These are phyloP conservation scores for Daedalea quercina DNA, from an alignment of 768 basidiomycete genomes.

Conservation along the genomic window DNA sequence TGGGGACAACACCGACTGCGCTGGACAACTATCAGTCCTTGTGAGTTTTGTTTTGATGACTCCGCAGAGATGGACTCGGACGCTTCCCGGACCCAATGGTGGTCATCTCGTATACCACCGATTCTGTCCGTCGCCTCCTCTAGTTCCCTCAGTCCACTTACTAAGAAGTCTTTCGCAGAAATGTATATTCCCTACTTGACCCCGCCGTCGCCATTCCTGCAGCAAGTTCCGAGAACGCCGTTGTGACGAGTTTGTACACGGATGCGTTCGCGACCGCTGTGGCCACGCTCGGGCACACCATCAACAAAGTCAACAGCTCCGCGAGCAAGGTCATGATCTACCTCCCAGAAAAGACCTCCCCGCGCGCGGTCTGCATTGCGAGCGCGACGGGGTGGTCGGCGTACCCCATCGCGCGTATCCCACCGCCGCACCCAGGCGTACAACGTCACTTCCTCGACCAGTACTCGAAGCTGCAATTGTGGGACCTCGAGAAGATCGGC, in stretches of 20 bases:
- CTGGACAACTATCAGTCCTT: slow-evolving; percentile 13
- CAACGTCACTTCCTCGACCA: slow-evolving; percentile 31
- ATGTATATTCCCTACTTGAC: neutral
- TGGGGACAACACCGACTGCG: slow-evolving; percentile 3
- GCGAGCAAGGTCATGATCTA: slow-evolving; percentile 27
- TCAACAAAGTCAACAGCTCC: slow-evolving; percentile 20
- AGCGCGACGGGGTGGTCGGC: slow-evolving; percentile 25
- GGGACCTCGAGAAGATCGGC: slow-evolving; percentile 28
- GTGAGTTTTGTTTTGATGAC: slow-evolving; percentile 4
- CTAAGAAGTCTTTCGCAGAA: neutral
- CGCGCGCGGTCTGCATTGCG: slow-evolving; percentile 24
- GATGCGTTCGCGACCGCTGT: slow-evolving; percentile 25
- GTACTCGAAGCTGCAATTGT: slow-evolving; percentile 38
- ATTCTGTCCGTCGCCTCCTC: neutral
- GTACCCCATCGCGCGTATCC: slow-evolving; percentile 23
- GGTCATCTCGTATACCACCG: neutral
- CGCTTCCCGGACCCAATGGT: too few relatives aligned
- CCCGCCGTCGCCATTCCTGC: neutral
- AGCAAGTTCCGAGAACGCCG: slow-evolving; percentile 14
- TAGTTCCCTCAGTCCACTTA: neutral
- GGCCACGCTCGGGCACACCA: slow-evolving; percentile 26
- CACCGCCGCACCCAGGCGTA: slow-evolving; percentile 25
- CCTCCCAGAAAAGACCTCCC: slow-evolving; percentile 24
- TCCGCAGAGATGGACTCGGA: neutral
- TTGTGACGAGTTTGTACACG: slow-evolving; percentile 28